Conservation (phyloP, 2,329 filamentous ascomycete genomes). For the Neurospora sp. region DNA sequence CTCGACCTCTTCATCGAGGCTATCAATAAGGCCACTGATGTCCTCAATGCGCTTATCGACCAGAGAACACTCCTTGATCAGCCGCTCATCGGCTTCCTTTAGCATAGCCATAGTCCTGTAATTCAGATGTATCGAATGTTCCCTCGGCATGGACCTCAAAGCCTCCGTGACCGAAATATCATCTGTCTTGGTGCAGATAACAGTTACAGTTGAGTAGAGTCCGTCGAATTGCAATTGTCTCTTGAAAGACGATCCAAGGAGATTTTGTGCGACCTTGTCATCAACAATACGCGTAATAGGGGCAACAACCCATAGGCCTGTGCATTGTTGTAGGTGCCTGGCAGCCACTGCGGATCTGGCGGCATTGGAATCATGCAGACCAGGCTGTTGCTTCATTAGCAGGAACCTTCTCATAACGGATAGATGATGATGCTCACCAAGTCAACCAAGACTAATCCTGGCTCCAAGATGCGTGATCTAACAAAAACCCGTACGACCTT, state of each 20-base stretch:
- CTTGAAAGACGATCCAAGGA: conserved; percentile 46
- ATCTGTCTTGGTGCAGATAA: conserved; percentile 53
- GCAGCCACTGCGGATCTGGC: conserved; percentile 46
- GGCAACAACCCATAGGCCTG: conserved; percentile 48
- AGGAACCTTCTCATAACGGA: not conserved
- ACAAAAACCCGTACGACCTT: conserved; percentile 35
- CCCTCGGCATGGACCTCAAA: conserved; percentile 21
- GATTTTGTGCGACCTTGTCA: conserved; percentile 44
- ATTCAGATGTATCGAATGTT: not conserved
- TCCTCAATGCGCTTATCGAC: not conserved
- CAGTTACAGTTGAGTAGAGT: conserved; percentile 40
- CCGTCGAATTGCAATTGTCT: conserved; percentile 49
- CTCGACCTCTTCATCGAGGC: conserved; percentile 14
- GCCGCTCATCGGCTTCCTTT: not conserved
- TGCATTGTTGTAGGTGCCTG: conserved; percentile 48
- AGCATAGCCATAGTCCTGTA: not conserved
- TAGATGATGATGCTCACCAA: conserved; percentile 25
- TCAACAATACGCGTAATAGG: conserved; percentile 51
- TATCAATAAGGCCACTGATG: not conserved
- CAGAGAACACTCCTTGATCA: not conserved
- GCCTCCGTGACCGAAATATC: conserved; percentile 38
- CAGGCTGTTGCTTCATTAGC: conserved; percentile 27
- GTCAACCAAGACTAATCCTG: conserved; percentile 31
- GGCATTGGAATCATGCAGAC: conserved; percentile 49
- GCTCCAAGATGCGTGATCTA: conserved; percentile 24